Evolutionary conservation across 208 protist genomes (phyloP).

Genomic region (Blechomonas ayalai): DNA sequence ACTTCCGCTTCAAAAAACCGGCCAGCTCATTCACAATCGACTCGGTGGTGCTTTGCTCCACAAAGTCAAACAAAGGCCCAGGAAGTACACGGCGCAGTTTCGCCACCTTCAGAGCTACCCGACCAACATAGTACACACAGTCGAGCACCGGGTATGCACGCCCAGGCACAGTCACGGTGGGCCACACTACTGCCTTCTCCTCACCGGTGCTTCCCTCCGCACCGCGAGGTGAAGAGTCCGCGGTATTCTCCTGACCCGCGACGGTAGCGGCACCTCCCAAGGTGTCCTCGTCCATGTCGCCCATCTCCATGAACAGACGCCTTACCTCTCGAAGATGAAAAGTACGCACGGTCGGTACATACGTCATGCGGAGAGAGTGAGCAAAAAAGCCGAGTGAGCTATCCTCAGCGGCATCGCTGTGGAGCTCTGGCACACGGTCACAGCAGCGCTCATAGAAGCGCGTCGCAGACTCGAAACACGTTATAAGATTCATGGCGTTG

Average conservation of each 20-base stretch:
- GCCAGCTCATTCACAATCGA: slow-evolving; percentile 60
- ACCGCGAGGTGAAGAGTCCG: too few relatives aligned
- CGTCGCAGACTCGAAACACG: slow-evolving; percentile 63
- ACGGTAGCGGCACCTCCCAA: slow-evolving; percentile 1
- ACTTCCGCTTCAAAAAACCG: slow-evolving; percentile 55
- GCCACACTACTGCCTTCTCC: slow-evolving; percentile 23
- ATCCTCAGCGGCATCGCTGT: slow-evolving; percentile 12
- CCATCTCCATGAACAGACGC: slow-evolving; percentile 42
- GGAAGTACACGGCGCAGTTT: slow-evolving; percentile 41
- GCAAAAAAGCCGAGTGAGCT: slow-evolving; percentile 61
- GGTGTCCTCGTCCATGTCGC: slow-evolving; percentile 9
- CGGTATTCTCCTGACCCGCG: background rate
- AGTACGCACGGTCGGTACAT: slow-evolving; percentile 50
- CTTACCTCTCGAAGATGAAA: slow-evolving; percentile 70
- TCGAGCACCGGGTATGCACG: slow-evolving; percentile 41
- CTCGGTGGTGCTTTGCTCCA: slow-evolving; percentile 59
- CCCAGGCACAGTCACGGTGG: slow-evolving; percentile 36
- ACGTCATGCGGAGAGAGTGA: slow-evolving; percentile 53
- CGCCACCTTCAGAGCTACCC: slow-evolving; percentile 57
- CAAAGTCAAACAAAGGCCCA: slow-evolving; percentile 31
- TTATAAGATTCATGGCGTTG: slow-evolving; percentile 81
- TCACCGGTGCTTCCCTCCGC: background rate
- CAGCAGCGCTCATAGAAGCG: slow-evolving; percentile 60
- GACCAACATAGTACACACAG: slow-evolving; percentile 73
- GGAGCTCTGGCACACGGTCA: slow-evolving; percentile 38